Conservation (phyloP, 495 filamentous ascomycete species). For the Filosporella fistucella region DNA sequence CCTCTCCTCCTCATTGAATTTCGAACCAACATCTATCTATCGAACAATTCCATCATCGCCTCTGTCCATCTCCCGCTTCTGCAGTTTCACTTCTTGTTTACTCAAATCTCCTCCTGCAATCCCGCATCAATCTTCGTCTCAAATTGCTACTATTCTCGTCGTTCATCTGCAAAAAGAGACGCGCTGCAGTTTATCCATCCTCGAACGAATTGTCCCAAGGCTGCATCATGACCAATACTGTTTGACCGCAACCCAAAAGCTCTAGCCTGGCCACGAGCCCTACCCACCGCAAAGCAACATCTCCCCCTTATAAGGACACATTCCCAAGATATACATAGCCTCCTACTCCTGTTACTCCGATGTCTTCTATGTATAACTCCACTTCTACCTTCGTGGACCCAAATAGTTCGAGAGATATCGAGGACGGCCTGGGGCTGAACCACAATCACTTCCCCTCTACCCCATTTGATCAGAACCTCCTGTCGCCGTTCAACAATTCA, state of each 20-base stretch:
- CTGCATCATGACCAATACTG: conserved; percentile 23
- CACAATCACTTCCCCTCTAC: conserved; percentile 1
- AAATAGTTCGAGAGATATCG: conserved; percentile 16
- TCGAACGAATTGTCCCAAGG: too few relatives aligned
- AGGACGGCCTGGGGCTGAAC: conserved; percentile 15
- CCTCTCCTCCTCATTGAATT: too few relatives aligned
- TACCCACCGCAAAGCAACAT: conserved; percentile 11
- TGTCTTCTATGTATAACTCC: conserved; percentile 24
- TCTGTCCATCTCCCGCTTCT: background rate
- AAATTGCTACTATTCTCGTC: conserved; percentile 8
- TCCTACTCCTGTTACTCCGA: conserved; percentile 17
- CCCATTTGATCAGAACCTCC: conserved; percentile 10
- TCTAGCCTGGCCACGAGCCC: too few relatives aligned
- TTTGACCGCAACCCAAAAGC: conserved; percentile 17
- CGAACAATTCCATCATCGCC: background rate
- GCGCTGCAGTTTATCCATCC: background rate
- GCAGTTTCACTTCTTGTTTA: too few relatives aligned
- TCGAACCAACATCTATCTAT: background rate
- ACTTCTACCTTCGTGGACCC: conserved; percentile 16
- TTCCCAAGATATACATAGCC: conserved; percentile 21
- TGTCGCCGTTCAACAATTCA: conserved; percentile 18
- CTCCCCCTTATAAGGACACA: conserved; percentile 8
- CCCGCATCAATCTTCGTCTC: conserved; percentile 15
- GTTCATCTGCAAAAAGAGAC: conserved; percentile 3
- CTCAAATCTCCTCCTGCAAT: conserved; percentile 4